Conservation (phyloP, 2,329 filamentous ascomycete species). For the Sarocladiaceae sp. region DNA sequence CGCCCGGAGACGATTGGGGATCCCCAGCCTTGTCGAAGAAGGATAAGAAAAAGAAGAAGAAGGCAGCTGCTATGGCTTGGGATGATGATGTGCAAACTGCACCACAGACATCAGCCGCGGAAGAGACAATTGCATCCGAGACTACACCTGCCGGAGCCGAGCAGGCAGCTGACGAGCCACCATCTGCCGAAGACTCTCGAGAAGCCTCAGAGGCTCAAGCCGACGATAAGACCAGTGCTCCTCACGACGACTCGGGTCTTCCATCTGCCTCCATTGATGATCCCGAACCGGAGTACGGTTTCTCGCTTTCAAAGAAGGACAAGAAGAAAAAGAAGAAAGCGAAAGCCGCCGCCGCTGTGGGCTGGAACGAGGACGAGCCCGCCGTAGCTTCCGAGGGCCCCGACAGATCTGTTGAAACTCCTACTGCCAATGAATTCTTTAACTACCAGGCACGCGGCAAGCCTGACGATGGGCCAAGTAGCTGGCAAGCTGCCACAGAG, state of each 20-base stretch:
- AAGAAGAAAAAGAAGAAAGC: slow-evolving; percentile 15
- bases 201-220: not conserved
- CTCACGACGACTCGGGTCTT: not conserved
- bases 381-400: slow-evolving; percentile 1
- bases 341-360: not conserved
- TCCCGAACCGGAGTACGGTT: not conserved
- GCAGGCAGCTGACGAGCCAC: not conserved
- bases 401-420: no score
- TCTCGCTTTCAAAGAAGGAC: slow-evolving; percentile 11
- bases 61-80: slow-evolving; percentile 10
- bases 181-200: not conserved
- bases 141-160: not conserved
- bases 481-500: not conserved
- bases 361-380: slow-evolving; percentile 10
- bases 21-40: slow-evolving; percentile 13
- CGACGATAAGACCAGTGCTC: not conserved
- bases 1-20: not conserved
- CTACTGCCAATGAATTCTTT: not conserved
- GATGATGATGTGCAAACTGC: not conserved
- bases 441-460: not conserved
- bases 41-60: slow-evolving; percentile 19
- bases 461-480: not conserved
- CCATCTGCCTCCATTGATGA: slow-evolving; percentile 1
- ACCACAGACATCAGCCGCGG: not conserved
- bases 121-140: not conserved